phyloP scores from a whole-genome alignment of 768 basidiomycete genomes.

The Suillus plorans region DNA sequence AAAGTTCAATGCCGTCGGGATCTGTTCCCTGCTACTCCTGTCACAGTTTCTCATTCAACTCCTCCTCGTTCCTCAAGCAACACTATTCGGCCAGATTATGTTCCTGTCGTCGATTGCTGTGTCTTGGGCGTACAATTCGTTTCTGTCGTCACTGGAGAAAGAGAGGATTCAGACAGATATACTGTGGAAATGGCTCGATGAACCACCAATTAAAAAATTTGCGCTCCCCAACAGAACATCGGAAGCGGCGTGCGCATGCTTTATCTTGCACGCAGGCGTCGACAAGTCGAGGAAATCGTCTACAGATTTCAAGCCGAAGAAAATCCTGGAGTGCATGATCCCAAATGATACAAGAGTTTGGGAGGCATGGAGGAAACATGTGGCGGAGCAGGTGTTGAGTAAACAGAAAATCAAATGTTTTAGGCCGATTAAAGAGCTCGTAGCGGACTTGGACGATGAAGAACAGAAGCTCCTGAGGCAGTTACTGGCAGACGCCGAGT shows the following conservation, averaged over 20 bases:
- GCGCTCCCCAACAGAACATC: constrained; percentile 17
- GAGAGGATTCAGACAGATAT: constrained; percentile 21
- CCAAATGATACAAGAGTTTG: constrained; percentile 24
- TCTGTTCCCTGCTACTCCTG: constrained; percentile 28
- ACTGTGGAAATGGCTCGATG: constrained; percentile 15
- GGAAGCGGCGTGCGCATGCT: constrained; percentile 15
- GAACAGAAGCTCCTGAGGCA: neutral
- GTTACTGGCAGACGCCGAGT: neutral
- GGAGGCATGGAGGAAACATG: constrained; percentile 21
- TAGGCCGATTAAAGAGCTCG: neutral
- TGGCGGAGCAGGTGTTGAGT: constrained; percentile 10
- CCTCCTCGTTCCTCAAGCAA: constrained; percentile 31
- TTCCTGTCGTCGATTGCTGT: constrained; percentile 31
- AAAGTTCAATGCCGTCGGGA: constrained; percentile 17
- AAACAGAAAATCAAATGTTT: neutral
- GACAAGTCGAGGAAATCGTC: neutral
- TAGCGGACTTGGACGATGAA: neutral
- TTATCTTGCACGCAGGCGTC: constrained; percentile 11
- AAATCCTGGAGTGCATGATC: constrained; percentile 12
- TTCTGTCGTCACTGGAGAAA: constrained; percentile 31
- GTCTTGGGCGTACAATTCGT: constrained; percentile 34
- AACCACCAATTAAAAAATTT: constrained; percentile 14
- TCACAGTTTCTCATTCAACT: constrained; percentile 31
- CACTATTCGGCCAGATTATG: constrained; percentile 35
- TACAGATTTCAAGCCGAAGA: constrained; percentile 10